phyloP scores from a whole-genome alignment of 345 rosid genomes.

The Mallotus nudiflorus region DNA sequence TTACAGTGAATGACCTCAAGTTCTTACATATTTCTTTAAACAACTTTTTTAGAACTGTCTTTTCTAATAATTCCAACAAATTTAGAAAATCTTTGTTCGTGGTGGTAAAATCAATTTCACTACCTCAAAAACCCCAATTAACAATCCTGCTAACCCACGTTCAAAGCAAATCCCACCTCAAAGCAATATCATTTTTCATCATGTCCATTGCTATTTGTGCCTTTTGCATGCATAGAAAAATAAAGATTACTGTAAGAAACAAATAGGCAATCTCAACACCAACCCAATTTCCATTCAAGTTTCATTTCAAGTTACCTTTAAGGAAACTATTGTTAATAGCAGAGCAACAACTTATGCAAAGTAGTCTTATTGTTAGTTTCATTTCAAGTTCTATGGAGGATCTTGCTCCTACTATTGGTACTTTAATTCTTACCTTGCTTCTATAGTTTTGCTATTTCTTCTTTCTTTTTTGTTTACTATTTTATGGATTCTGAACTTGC shows the following conservation, averaged over 20 bases:
- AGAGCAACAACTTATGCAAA: too few species aligned
- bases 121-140: slow-evolving; percentile 32
- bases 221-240: slow-evolving; percentile 41
- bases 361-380: too few species aligned
- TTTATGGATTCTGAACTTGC: too few species aligned
- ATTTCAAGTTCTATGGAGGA: too few species aligned
- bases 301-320: too few species aligned
- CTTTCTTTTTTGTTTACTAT: too few species aligned
- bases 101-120: slow-evolving; percentile 51
- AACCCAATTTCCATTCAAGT: slow-evolving; percentile 53
- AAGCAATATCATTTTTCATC: slow-evolving; percentile 35
- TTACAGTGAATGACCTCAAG: slow-evolving; percentile 43
- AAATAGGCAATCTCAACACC: slow-evolving; percentile 93
- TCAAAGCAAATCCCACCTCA: slow-evolving; percentile 15
- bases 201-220: slow-evolving; percentile 24
- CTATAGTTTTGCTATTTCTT: too few species aligned
- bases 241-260: slow-evolving; percentile 38
- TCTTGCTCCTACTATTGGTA: too few species aligned
- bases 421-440: too few species aligned
- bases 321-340: too few species aligned
- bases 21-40: slow-evolving; percentile 71
- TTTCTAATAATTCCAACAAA: slow-evolving; percentile 36
- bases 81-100: slow-evolving; percentile 65
- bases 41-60: slow-evolving; percentile 57
- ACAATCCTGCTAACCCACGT: slow-evolving; percentile 21